Evolutionary conservation across 2,329 filamentous ascomycete species (phyloP).

Genomic region (Alternaria panax): DNA sequence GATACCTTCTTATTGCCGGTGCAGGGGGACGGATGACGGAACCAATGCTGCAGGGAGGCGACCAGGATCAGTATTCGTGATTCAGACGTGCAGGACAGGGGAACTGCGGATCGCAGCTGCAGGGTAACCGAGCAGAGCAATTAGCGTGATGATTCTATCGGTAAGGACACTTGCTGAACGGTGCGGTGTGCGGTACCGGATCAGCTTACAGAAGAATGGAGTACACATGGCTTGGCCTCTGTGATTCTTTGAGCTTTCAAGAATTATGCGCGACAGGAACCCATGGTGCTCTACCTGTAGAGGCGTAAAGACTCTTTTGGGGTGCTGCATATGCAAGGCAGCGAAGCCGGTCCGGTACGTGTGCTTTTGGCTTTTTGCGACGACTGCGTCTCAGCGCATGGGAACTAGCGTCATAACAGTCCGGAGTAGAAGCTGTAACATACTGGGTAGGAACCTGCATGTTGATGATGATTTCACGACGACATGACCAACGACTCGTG

Average conservation of each 20-base stretch:
- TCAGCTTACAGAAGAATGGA: background rate
- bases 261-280: background rate
- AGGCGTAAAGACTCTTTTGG: background rate
- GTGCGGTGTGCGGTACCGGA: slow-evolving; percentile 11
- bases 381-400: slow-evolving; percentile 2
- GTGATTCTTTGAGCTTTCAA: background rate
- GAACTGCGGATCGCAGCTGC: slow-evolving; percentile 18
- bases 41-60: slow-evolving; percentile 6
- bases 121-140: slow-evolving; percentile 10
- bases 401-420: slow-evolving; percentile 6
- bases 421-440: slow-evolving; percentile 17
- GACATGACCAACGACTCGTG: slow-evolving; percentile 14
- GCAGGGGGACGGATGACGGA: slow-evolving; percentile 4
- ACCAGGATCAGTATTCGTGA: slow-evolving; percentile 15
- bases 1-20: slow-evolving; percentile 9
- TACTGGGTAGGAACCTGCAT: slow-evolving; percentile 21
- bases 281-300: background rate
- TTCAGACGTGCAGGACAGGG: slow-evolving; percentile 10
- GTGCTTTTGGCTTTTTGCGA: slow-evolving; percentile 4
- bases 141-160: background rate
- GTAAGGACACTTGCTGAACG: background rate
- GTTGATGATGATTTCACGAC: slow-evolving; percentile 3
- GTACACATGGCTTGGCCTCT: background rate
- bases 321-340: background rate
- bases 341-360: slow-evolving; percentile 3